Percentiles rank a stretch among this genome's conserved stretches.
Conservation (phyloP, 139 green algal species). For the Picochlorum sp. region DNA sequence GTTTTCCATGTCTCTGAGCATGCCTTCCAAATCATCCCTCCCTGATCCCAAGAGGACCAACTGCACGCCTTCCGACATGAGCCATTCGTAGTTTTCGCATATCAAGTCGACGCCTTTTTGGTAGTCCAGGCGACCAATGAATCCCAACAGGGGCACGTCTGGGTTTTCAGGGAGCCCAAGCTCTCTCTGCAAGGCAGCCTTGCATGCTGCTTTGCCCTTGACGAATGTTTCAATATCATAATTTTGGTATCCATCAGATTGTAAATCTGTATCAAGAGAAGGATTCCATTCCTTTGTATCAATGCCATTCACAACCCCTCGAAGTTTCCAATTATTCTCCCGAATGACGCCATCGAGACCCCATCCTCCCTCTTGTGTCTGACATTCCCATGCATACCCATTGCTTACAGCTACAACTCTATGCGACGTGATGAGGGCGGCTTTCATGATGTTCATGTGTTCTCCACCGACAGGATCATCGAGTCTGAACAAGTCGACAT, state of each 20-base stretch:
- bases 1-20: slow-evolving; percentile 52
- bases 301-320: slow-evolving; percentile 85
- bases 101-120: slow-evolving; percentile 99
- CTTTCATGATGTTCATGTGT: slow-evolving; percentile 99
- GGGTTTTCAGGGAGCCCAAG: slow-evolving; percentile 83
- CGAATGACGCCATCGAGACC: slow-evolving; percentile 78
- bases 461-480: slow-evolving; percentile 89
- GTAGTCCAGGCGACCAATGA: slow-evolving; percentile 89
- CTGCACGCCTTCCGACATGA: slow-evolving; percentile 75
- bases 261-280: slow-evolving; percentile 48
- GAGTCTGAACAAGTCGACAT: slow-evolving; percentile 51
- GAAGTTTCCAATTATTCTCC: slow-evolving; percentile 77
- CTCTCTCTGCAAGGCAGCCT: slow-evolving; percentile 78
- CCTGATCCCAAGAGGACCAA: slow-evolving; percentile 91
- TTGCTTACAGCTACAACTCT: slow-evolving; percentile 33
- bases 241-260: slow-evolving; percentile 61
- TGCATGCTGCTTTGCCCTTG: slow-evolving; percentile 77
- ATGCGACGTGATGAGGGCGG: slow-evolving; percentile 71
- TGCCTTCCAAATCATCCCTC: slow-evolving; percentile 76
- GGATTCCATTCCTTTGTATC: slow-evolving; percentile 81
- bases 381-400: slow-evolving; percentile 94
- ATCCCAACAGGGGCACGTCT: slow-evolving; percentile 76
- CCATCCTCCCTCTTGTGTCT: slow-evolving; percentile 93
- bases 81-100: slow-evolving; percentile 74
- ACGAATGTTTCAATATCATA: slow-evolving; percentile 49